These are phyloP conservation scores for Wickerhamomyces canadensis DNA, from an alignment of 805 yeast genomes.

Conservation along the genomic window DNA sequence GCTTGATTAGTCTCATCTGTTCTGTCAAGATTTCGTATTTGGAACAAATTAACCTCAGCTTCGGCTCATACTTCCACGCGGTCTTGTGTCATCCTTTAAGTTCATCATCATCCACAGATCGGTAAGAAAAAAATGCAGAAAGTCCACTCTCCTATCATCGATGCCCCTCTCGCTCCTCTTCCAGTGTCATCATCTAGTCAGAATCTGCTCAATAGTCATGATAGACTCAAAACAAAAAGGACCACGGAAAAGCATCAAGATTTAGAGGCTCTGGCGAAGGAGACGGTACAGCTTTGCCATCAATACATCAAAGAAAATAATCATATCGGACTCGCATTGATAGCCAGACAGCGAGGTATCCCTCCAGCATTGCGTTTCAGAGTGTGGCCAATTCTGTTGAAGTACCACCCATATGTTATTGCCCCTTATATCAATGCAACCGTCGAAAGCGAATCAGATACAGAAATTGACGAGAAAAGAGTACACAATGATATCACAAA, in stretches of 20 bases:
- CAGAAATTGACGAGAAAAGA: constrained; percentile 22
- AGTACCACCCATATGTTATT: constrained; percentile 79
- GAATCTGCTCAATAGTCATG: constrained; percentile 8
- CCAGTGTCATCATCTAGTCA: constrained; percentile 3
- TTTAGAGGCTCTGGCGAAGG: constrained; percentile 6
- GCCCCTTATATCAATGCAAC: constrained; percentile 61
- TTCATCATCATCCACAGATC: too few relatives aligned
- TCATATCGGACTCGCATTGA: constrained; percentile 67
- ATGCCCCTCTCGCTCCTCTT: constrained; percentile 6
- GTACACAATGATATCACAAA: constrained; percentile 55
- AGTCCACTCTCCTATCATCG: constrained; percentile 14
- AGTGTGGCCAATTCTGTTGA: constrained; percentile 81
- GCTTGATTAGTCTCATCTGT: too few relatives aligned
- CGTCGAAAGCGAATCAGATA: constrained; percentile 30
- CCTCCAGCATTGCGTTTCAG: constrained; percentile 75
- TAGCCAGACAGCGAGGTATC: constrained; percentile 79
- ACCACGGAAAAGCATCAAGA: constrained; percentile 4
- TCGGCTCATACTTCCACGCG: too few relatives aligned
- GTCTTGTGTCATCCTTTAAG: too few relatives aligned
- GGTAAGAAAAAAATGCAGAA: too few relatives aligned
- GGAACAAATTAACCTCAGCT: too few relatives aligned
- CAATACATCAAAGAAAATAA: constrained; percentile 53
- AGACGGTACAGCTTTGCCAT: constrained; percentile 47
- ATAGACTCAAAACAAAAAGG: neutral
- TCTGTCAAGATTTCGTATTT: too few relatives aligned